Conservation (phyloP, 2,329 filamentous ascomycete species). For the Beauveria pseudobassiana region DNA sequence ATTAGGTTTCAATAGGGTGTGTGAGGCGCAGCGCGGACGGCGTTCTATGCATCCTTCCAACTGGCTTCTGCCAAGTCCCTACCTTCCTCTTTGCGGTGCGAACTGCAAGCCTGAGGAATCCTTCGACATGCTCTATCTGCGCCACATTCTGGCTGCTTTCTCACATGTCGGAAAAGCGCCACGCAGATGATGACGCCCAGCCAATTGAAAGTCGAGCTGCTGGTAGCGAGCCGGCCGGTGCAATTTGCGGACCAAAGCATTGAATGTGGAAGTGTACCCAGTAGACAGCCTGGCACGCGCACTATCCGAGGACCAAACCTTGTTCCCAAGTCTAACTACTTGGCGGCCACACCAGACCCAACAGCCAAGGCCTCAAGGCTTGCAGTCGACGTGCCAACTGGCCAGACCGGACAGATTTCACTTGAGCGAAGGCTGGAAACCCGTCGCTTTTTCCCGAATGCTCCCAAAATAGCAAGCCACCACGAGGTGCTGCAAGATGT, state of each 20-base stretch:
- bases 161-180: neutral
- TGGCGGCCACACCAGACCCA: neutral
- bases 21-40: constrained; percentile 3
- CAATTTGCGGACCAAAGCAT: neutral
- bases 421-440: neutral
- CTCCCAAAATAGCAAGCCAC: neutral
- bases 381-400: neutral
- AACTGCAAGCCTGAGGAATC: constrained; percentile 7
- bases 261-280: neutral
- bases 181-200: neutral
- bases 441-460: neutral
- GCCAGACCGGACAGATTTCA: neutral
- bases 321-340: constrained; percentile 2
- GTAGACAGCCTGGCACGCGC: neutral
- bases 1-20: constrained; percentile 9
- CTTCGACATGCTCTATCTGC: constrained; percentile 1
- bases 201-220: neutral
- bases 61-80: constrained; percentile 4
- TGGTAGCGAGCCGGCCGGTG: neutral
- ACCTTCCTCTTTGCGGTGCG: neutral
- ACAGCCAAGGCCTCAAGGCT: neutral
- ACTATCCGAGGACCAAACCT: neutral
- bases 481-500: constrained; percentile 6
- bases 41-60: constrained; percentile 9
- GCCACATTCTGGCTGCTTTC: neutral